These are phyloP conservation scores for Omphalotus guepiniiformis DNA, from an alignment of 768 basidiomycete genomes.

Conservation along the genomic window DNA sequence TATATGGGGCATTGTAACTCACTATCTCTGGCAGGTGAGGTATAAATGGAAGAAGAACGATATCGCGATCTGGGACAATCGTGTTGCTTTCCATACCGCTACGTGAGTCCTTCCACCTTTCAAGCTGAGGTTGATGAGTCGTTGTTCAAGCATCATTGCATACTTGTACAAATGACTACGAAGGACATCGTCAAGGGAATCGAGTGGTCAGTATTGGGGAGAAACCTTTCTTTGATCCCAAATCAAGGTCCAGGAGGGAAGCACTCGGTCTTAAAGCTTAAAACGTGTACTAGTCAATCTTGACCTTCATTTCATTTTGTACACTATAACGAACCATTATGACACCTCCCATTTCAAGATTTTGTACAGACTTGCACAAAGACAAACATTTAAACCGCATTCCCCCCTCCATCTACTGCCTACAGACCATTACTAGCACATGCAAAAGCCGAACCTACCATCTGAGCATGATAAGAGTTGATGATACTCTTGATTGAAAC, in stretches of 20 bases:
- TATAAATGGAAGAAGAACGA: constrained; percentile 50
- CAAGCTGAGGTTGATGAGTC: neutral
- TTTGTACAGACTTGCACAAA: too few species aligned
- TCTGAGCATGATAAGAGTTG: constrained; percentile 24
- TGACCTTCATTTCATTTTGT: too few species aligned
- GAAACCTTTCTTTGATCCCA: constrained; percentile 44
- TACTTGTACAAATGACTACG: constrained; percentile 25
- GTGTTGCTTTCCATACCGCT: constrained; percentile 44
- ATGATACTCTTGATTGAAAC: constrained; percentile 34
- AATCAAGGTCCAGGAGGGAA: constrained; percentile 14
- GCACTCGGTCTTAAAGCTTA: too few species aligned
- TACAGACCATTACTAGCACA: constrained; percentile 31
- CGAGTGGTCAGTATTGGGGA: constrained; percentile 54
- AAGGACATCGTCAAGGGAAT: constrained; percentile 37
- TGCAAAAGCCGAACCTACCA: constrained; percentile 26
- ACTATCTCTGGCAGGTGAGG: constrained; percentile 29
- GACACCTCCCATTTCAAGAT: too few species aligned
- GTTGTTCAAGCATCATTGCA: neutral
- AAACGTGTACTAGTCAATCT: too few species aligned
- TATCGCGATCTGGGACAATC: constrained; percentile 62
- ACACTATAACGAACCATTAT: too few species aligned
- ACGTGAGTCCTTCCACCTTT: constrained; percentile 33
- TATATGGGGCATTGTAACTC: too few species aligned
- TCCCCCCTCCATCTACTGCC: too few species aligned
- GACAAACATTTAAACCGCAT: too few species aligned